Evolutionary conservation across 192 early-diverging fungal genomes (phyloP).

Genomic region (Chytriomyces sp.): DNA sequence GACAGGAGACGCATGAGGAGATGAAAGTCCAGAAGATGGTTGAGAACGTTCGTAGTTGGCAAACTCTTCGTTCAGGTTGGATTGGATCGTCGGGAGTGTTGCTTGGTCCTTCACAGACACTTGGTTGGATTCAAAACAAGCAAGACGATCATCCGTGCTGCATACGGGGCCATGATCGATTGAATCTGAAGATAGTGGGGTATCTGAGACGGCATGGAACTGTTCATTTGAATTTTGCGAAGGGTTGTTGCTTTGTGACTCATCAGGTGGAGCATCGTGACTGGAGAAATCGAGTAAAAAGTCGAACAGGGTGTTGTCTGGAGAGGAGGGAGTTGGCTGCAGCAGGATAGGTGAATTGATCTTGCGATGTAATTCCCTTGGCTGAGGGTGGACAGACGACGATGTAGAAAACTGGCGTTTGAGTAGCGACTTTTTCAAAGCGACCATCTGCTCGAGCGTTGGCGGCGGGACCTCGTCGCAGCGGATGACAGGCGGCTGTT

Average conservation of each 20-base stretch:
- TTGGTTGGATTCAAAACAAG: too few species aligned
- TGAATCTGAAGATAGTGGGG: too few species aligned
- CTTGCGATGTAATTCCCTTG: neutral
- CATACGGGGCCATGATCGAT: too few species aligned
- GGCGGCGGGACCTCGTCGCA: slow-evolving; percentile 11
- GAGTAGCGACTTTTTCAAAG: neutral
- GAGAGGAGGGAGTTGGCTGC: neutral
- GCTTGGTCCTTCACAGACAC: too few species aligned
- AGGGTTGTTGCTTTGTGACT: too few species aligned
- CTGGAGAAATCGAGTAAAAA: neutral
- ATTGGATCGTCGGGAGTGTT: too few species aligned
- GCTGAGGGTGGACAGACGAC: neutral
- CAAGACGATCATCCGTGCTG: too few species aligned
- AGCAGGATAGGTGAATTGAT: neutral
- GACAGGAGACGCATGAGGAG: neutral
- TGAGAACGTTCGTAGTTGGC: neutral
- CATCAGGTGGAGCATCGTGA: too few species aligned
- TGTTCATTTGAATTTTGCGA: too few species aligned
- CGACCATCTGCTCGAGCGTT: slow-evolving; percentile 2
- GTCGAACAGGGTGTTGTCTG: neutral
- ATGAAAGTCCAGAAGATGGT: neutral
- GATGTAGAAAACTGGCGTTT: neutral
- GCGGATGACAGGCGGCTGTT: neutral
- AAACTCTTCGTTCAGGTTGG: neutral
- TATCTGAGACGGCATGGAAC: too few species aligned